Conservation (phyloP, 768 basidiomycete species). For the Paxillus involutus region DNA sequence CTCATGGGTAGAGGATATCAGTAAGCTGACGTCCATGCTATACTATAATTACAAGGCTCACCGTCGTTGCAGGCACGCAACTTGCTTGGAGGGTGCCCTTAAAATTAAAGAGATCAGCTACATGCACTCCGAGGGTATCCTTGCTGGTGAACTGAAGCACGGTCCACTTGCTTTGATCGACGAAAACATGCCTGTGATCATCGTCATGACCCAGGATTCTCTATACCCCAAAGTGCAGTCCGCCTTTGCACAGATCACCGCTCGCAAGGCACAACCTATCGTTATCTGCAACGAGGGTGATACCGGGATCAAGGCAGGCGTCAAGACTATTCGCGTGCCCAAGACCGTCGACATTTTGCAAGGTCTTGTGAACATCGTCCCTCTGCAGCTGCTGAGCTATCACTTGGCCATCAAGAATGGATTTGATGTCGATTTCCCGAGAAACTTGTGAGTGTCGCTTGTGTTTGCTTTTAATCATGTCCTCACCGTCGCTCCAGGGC, state of each 20-base stretch:
- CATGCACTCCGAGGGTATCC: slow-evolving; percentile 65
- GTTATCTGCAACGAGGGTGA: slow-evolving; percentile 96
- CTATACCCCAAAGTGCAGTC: slow-evolving; percentile 98
- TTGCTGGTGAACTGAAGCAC: slow-evolving; percentile 98
- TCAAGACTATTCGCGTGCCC: slow-evolving; percentile 92
- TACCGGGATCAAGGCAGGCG: slow-evolving; percentile 66
- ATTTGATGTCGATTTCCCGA: slow-evolving; percentile 97
- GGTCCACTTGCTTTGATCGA: slow-evolving; percentile 97
- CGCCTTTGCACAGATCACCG: slow-evolving; percentile 95
- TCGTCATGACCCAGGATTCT: slow-evolving; percentile 99
- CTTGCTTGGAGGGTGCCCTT: slow-evolving; percentile 95
- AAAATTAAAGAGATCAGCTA: slow-evolving; percentile 99
- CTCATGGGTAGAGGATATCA: slow-evolving; percentile 99
- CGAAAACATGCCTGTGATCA: slow-evolving; percentile 98
- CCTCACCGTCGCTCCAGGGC: slow-evolving; percentile 44
- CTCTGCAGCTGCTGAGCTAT: slow-evolving; percentile 93
- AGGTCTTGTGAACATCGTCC: slow-evolving; percentile 95
- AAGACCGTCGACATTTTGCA: slow-evolving; percentile 93
- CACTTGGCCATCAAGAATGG: slow-evolving; percentile 95
- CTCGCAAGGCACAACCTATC: slow-evolving; percentile 93
- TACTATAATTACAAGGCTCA: background rate
- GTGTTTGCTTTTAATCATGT: slow-evolving; percentile 1
- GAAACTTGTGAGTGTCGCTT: slow-evolving; percentile 73
- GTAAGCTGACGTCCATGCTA: slow-evolving; percentile 40
- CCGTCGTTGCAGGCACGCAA: slow-evolving; percentile 64